Base-by-base conservation (phyloP, 225 moss, liverwort and hornwort species). In the Polytrichum commune region DNA sequence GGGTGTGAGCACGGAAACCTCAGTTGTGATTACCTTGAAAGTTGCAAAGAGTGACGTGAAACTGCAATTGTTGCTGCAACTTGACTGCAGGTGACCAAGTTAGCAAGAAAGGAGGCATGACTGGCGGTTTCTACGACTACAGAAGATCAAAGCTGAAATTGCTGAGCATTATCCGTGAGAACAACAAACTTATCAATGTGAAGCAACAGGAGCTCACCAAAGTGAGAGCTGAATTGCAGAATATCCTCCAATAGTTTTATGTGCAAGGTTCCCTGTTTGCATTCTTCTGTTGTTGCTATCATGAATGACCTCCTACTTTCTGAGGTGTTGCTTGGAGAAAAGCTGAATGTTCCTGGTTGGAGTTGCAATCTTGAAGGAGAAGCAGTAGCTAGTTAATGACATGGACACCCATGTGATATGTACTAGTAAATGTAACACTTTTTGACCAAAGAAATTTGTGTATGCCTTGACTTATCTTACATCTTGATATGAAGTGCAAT, bases 91-190 rank as follows among this genome's bases (percentile, higher is more conserved):
- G 95, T 74, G 95, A 95, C 75, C 95, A 95, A 76, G 95, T 95
- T 35, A 90, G 87, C 81, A 95, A 92, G 81, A 95, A 95, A 83
- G 95, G 95, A 79, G 95, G 92, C 65, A 92, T 95, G 92, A 95
- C 95, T 33, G 95, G 95, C 74, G 95, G 95, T 23, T 95, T 90
- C 79, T 95, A 95, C 55, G 95, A 95, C 78, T 92, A 89, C 73
- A 89, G 90, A 73, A 84, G 92, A 64, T 95, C 95, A 55, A 95
- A 92, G 73, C 77, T 95, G 77, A 95, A 95, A 74, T 64, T 92
- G 75, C 72, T 92, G 83, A 77, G 84, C 73, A 82, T 82, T 67
- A 83, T 95, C 54, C 87, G 92, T 62, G 92, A 90, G 63, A 89
- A 90, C 69, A 88, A 78, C 77, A 89, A 81, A 69, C 84, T 85